phyloP scores from a whole-genome alignment of 108 stramenopile species.

The Nitzschia putrida region DNA sequence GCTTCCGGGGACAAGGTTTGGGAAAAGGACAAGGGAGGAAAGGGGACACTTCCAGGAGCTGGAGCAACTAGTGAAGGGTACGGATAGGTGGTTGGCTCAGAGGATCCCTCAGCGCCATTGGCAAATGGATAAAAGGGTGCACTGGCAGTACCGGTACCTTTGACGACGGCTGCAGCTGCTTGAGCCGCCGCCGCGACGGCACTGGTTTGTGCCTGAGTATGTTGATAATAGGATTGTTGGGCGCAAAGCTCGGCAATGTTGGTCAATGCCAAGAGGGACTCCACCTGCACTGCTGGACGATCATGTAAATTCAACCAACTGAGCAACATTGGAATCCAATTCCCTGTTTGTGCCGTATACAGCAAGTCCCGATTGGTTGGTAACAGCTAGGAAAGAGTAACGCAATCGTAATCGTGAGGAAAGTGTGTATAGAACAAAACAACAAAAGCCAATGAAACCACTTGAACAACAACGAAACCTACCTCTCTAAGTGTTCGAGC shows the following conservation, averaged over 20 bases:
- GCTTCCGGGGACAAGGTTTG: conserved; percentile 59
- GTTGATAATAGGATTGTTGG: conserved; percentile 59
- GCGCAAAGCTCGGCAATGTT: conserved; percentile 66
- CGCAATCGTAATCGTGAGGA: background rate
- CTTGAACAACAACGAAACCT: conserved; percentile 3
- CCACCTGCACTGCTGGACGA: conserved; percentile 76
- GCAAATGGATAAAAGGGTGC: conserved; percentile 21
- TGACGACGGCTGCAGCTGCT: conserved; percentile 51
- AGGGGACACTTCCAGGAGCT: conserved; percentile 53
- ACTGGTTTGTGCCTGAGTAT: conserved; percentile 38
- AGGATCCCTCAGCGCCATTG: background rate
- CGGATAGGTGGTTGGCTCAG: conserved; percentile 32
- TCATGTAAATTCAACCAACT: conserved; percentile 75
- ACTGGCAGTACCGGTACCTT: conserved; percentile 23
- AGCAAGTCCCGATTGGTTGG: conserved; percentile 62
- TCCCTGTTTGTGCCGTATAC: conserved; percentile 59
- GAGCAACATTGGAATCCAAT: conserved; percentile 80
- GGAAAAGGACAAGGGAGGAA: conserved; percentile 59
- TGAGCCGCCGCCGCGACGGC: conserved; percentile 51
- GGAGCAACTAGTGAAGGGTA: conserved; percentile 47
- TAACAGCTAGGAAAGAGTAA: conserved; percentile 40
- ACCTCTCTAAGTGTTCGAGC: conserved; percentile 60
- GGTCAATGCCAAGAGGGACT: conserved; percentile 61
- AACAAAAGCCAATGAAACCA: background rate
- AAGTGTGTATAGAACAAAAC: background rate